Percentiles rank a stretch among this genome's conserved stretches.
These are phyloP conservation scores for Clitoria ternatea DNA, from an alignment of 306 rosid genomes.

Conservation along the genomic window DNA sequence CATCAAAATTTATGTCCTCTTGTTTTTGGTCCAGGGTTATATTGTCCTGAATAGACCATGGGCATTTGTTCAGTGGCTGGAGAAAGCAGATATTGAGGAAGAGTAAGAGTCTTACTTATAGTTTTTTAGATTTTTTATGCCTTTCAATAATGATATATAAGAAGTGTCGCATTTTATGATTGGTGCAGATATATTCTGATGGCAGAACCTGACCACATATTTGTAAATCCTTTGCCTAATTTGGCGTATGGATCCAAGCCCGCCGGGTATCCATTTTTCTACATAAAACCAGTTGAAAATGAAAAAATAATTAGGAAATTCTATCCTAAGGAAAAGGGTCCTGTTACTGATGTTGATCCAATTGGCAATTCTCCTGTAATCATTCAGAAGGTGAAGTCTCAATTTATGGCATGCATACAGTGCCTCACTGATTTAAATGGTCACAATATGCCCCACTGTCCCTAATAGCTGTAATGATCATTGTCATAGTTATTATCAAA, in stretches of 20 bases:
- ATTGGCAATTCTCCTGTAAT: slow-evolving; percentile 97
- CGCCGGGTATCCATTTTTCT: slow-evolving; percentile 80
- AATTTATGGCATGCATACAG: slow-evolving; percentile 10
- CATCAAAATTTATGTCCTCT: background rate
- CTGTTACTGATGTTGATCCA: slow-evolving; percentile 80
- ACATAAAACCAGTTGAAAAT: slow-evolving; percentile 67
- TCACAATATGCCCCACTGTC: too few species aligned
- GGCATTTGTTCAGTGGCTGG: slow-evolving; percentile 99
- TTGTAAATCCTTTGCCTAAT: slow-evolving; percentile 80
- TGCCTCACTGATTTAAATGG: background rate
- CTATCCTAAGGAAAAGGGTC: slow-evolving; percentile 75
- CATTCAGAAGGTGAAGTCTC: slow-evolving; percentile 67
- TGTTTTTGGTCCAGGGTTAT: slow-evolving; percentile 61
- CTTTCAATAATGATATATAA: slow-evolving; percentile 32
- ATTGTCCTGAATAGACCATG: slow-evolving; percentile 90
- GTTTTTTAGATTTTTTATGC: background rate
- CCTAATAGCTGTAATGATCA: background rate
- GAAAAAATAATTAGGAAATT: slow-evolving; percentile 66
- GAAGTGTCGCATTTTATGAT: slow-evolving; percentile 27
- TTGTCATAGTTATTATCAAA: background rate
- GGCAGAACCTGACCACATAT: slow-evolving; percentile 96
- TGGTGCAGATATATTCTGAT: slow-evolving; percentile 86
- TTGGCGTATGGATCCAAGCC: slow-evolving; percentile 61
- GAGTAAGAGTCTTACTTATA: slow-evolving; percentile 44
- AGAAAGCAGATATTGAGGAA: slow-evolving; percentile 79